A percentile compares a stretch with the other conserved stretches of the same genome.
These are phyloP conservation scores for Yamadazyma diospyri DNA, from an alignment of 1,139 yeast species.

Conservation along the genomic window DNA sequence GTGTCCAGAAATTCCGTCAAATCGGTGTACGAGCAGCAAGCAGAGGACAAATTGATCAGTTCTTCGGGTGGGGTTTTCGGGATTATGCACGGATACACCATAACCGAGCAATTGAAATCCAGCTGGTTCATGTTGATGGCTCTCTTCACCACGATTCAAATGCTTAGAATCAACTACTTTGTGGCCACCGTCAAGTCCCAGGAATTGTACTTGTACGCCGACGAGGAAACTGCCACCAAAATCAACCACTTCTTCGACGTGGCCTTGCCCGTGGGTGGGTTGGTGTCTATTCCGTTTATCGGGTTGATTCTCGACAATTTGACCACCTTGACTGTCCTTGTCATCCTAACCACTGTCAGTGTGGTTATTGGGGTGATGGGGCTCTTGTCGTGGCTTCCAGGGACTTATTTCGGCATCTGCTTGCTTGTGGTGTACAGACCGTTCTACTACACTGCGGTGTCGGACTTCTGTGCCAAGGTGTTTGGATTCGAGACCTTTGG, in stretches of 20 bases:
- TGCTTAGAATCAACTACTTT: conserved; percentile 87
- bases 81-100: conserved; percentile 65
- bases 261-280: conserved; percentile 85
- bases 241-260: conserved; percentile 77
- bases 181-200: conserved; percentile 85
- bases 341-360: conserved; percentile 52
- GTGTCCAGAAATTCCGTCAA: conserved; percentile 36
- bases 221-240: conserved; percentile 48
- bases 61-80: conserved; percentile 80
- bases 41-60: conserved; percentile 51
- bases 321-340: conserved; percentile 57
- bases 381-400: conserved; percentile 48
- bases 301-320: conserved; percentile 78
- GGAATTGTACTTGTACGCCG: conserved; percentile 59
- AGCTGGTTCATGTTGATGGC: conserved; percentile 82
- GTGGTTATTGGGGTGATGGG: conserved; percentile 67
- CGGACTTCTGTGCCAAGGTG: conserved; percentile 88
- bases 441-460: conserved; percentile 85
- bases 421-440: conserved; percentile 85
- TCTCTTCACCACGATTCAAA: conserved; percentile 75
- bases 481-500: conserved; percentile 94
- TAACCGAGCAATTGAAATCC: conserved; percentile 61
- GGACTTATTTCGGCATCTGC: conserved; percentile 60
- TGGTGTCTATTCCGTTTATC: conserved; percentile 79
- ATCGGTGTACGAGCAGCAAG: conserved; percentile 63